Evolutionary conservation across 129 eudicot species (phyloP).

Genomic region (Helianthus tuberosus): DNA sequence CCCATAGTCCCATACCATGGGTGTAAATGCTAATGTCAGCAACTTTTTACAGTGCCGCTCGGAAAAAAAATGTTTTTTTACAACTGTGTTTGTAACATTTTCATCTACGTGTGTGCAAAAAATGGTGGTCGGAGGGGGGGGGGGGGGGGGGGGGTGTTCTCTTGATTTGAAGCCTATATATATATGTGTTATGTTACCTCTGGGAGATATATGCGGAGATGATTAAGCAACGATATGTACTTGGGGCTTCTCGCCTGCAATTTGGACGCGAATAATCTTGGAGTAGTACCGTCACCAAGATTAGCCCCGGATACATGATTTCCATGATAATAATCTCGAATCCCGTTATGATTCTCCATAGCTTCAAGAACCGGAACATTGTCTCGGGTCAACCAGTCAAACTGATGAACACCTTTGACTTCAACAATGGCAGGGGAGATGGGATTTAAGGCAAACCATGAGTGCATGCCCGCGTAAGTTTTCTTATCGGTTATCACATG

Average conservation of each 20-base stretch:
- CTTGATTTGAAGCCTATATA: too few relatives aligned
- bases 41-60: too few relatives aligned
- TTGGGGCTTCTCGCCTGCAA: slow-evolving; percentile 98
- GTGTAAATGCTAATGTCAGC: too few relatives aligned
- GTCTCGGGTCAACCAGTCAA: slow-evolving; percentile 98
- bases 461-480: slow-evolving; percentile 99
- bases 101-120: too few relatives aligned
- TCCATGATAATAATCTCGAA: slow-evolving; percentile 87
- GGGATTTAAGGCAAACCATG: slow-evolving; percentile 98
- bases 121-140: too few relatives aligned
- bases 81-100: too few relatives aligned
- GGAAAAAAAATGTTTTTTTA: too few relatives aligned
- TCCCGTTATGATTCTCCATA: slow-evolving; percentile 76
- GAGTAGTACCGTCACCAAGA: slow-evolving; percentile 70
- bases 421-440: slow-evolving; percentile 88
- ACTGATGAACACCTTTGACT: slow-evolving; percentile 98
- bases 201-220: slow-evolving; percentile 97
- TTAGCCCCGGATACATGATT: slow-evolving; percentile 80
- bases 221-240: slow-evolving; percentile 95
- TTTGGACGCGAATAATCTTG: slow-evolving; percentile 84
- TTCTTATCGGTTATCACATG: slow-evolving; percentile 97
- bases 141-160: too few relatives aligned
- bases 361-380: slow-evolving; percentile 99
- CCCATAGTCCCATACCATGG: too few relatives aligned
- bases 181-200: slow-evolving; percentile 57